Evolutionary conservation across 2,329 filamentous ascomycete genomes (phyloP), one percentile per base, ranked within the genome.

Genomic region (Cryphonectria radicalis): DNA sequence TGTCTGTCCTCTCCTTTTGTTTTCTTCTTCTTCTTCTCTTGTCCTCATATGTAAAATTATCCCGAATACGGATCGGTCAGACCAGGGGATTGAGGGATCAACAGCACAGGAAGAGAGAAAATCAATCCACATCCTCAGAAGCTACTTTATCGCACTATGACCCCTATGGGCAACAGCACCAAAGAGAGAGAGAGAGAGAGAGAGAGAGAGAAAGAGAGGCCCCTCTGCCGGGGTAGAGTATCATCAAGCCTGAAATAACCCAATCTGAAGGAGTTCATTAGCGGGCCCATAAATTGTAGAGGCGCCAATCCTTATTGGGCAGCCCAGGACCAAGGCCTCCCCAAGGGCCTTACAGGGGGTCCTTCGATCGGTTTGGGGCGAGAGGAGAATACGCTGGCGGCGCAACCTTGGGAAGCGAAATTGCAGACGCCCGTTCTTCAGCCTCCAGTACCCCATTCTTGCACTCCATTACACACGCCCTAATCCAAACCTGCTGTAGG

Each of bases 321-420:
- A 46, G 25, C 37, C 63, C 22, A 42, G 42, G 25, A 68, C 66
- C 66, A 62, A 22, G 66, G 57, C 37, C 46, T 1, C 10, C 46
- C 46, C 32, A 66, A 50, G 64, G 11, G 17, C 46, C 46, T 50
- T 50, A 50, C 46, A 50, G 46, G 46, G 46, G 46, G 46, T 43
- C 46, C 50, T 43, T 6, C 50, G 40, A 35, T 55, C 64, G 22
- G 25, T 35, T 40, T 50, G 53, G 55, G 62, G 66, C 17, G 40
- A 17, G 43, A 17, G 43, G 46, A n/a, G 46, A 50, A 50, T 50
- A 62, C 28, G 57, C 46, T 62, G n/a, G 59, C 67, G 59, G 66
- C 67, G 65, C 67, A 63, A 63, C 67, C 67, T 43, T 63, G 57
- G 67, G 67, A 68, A 68, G 67, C 67, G 67, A 68, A 63, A 68